Percentiles rank a stretch among this genome's conserved stretches.
phyloP scores from a whole-genome alignment of 75 land plant genomes.

The Chamaecyparis obtusa region DNA sequence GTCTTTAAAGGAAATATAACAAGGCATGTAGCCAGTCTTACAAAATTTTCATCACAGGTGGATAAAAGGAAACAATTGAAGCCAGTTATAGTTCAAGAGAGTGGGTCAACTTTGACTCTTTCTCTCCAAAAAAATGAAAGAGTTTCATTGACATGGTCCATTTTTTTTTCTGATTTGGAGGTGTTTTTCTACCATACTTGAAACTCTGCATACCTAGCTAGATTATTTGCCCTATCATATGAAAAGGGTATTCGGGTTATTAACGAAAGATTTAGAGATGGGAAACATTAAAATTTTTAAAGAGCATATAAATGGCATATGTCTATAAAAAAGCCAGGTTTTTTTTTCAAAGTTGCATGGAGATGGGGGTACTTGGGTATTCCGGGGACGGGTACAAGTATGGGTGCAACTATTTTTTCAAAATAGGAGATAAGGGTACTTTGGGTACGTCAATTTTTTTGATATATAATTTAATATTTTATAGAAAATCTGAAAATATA shows the following conservation, averaged over 20 bases:
- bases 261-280: neutral
- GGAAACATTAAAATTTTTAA: neutral
- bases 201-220: neutral
- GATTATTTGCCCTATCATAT: neutral
- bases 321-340: neutral
- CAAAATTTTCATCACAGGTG: neutral
- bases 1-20: neutral
- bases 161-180: neutral
- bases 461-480: too few species aligned
- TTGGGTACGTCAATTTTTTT: too few species aligned
- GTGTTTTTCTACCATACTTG: neutral
- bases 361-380: too few species aligned
- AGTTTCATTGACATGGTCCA: neutral
- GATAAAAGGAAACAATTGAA: neutral
- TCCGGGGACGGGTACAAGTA: too few species aligned
- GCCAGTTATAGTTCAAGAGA: neutral
- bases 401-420: too few species aligned
- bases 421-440: too few species aligned
- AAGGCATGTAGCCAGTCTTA: too few species aligned
- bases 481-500: too few species aligned
- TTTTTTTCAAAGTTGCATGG: too few species aligned
- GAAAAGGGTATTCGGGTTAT: neutral
- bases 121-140: neutral
- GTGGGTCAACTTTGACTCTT: too few species aligned
- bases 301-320: neutral